Conservation (phyloP, 2,329 filamentous ascomycete species). For the Lachnellula subtilissima region DNA sequence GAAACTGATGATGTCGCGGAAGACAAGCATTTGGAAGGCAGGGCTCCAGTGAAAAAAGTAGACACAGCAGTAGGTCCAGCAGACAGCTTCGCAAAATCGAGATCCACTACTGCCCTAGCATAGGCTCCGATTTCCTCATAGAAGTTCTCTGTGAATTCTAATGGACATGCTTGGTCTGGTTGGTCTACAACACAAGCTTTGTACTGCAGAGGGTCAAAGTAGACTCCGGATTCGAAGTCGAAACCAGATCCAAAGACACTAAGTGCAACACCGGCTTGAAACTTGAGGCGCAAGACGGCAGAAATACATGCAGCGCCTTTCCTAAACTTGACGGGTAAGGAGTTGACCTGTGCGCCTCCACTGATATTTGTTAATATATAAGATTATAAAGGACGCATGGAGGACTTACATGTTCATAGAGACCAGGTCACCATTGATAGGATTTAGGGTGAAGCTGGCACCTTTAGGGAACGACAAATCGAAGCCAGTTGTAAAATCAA, state of each 20-base stretch:
- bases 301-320: slow-evolving; percentile 8
- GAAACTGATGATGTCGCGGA: neutral
- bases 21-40: slow-evolving; percentile 4
- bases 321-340: slow-evolving; percentile 7
- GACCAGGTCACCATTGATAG: slow-evolving; percentile 8
- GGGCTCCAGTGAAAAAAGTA: slow-evolving; percentile 3
- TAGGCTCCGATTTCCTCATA: slow-evolving; percentile 9
- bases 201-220: slow-evolving; percentile 13
- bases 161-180: slow-evolving; percentile 1
- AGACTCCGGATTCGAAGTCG: slow-evolving; percentile 13
- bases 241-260: slow-evolving; percentile 4
- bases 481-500: slow-evolving; percentile 13
- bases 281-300: slow-evolving; percentile 8
- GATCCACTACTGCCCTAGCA: slow-evolving; percentile 5
- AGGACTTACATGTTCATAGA: slow-evolving; percentile 11
- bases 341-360: slow-evolving; percentile 2
- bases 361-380: neutral
- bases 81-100: slow-evolving; percentile 3
- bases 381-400: too few species aligned
- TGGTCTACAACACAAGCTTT: slow-evolving; percentile 8
- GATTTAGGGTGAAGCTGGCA: slow-evolving; percentile 6
- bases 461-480: slow-evolving; percentile 9
- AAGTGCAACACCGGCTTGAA: slow-evolving; percentile 4
- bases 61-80: slow-evolving; percentile 8
- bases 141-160: slow-evolving; percentile 10